Evolutionary conservation across 208 protist species (phyloP).

Genomic region (Porcisia hertigi): DNA sequence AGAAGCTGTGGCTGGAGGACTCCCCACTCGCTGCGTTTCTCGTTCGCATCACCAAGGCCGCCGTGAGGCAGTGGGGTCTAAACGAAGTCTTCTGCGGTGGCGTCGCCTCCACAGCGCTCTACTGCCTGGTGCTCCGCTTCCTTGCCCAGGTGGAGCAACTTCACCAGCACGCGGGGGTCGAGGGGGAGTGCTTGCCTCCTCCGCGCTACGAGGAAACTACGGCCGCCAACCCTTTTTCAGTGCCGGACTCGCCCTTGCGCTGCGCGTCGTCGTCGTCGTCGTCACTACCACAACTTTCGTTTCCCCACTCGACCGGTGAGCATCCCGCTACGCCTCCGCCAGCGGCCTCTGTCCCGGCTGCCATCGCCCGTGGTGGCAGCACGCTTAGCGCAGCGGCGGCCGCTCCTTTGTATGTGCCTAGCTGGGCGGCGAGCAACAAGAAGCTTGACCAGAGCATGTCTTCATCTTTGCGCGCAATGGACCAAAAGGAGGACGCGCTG

Average conservation of each 20-base stretch:
- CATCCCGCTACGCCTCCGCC: not conserved
- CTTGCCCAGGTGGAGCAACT: slow-evolving; percentile 37
- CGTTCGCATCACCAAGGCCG: slow-evolving; percentile 61
- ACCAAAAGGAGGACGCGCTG: not conserved
- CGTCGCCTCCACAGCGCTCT: slow-evolving; percentile 58
- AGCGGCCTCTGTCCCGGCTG: not conserved
- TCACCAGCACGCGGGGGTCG: slow-evolving; percentile 11
- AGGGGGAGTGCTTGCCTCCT: slow-evolving; percentile 27
- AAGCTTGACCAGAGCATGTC: not conserved
- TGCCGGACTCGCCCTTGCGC: not conserved
- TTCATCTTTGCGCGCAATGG: not conserved
- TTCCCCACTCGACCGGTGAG: not conserved
- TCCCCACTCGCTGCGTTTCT: slow-evolving; percentile 30
- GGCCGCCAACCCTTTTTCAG: not conserved
- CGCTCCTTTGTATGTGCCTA: slow-evolving; percentile 17
- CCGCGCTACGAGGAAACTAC: slow-evolving; percentile 29
- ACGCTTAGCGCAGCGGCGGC: not conserved
- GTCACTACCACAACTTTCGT: not conserved
- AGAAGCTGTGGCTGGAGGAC: slow-evolving; percentile 43
- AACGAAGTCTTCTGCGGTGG: slow-evolving; percentile 58
- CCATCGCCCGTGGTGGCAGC: not conserved
- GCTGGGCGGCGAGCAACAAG: slow-evolving; percentile 6
- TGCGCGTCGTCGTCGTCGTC: not conserved
- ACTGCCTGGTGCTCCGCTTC: slow-evolving; percentile 63
- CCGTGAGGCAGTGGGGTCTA: slow-evolving; percentile 59